Evolutionary conservation across 805 yeast genomes (phyloP), one percentile per base, ranked within the genome.

Genomic region (Lipomyces yamanashiensis): DNA sequence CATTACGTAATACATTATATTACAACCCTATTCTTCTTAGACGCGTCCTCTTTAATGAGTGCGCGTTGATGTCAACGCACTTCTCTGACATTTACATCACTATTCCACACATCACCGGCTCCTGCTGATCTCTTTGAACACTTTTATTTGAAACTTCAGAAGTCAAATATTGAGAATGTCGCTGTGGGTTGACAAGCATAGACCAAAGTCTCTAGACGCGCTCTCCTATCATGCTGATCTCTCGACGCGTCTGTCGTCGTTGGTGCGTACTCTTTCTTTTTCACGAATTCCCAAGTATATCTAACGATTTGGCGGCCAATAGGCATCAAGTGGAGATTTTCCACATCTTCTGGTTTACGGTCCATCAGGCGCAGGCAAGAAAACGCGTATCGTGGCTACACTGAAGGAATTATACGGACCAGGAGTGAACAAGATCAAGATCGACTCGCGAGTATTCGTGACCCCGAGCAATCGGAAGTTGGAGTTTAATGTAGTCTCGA

Each of bases 281-380:
- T 47, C 17, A 7, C 41, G 15, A 15, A 73, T 7, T 74, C 44
- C 15, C 50, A 40, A 28, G 52, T 36, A 66, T 28, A 37, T 41
- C 28, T 28, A 28, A 28, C 28, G 28, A 28, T 28, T 28, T 28
- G 28, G 28, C 28, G 5, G 5, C 28, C 2, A 41, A 10, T 28
- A 66, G 64, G 84, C 88, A 0, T 75, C 82, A 0, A 83, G 90
- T 1, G 92, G 92, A 0, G 98, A 95, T 74, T 87, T 95, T 72
- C 99, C 99, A 1, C 99, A 95, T 78, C 76, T 95, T 53, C 78
- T 95, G 34, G 84, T 95, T 1, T 93, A 93, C 74, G 99, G 99
- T 0, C 98, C 99, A 0, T 86, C 92, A 43, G 99, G 99, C 4
- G 90, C 96, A 15, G 99, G 99, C 63, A 95, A 95, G 74, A 96